These are phyloP conservation scores for Leucocoprinus birnbaumii DNA, from an alignment of 768 basidiomycete species.

Conservation along the genomic window DNA sequence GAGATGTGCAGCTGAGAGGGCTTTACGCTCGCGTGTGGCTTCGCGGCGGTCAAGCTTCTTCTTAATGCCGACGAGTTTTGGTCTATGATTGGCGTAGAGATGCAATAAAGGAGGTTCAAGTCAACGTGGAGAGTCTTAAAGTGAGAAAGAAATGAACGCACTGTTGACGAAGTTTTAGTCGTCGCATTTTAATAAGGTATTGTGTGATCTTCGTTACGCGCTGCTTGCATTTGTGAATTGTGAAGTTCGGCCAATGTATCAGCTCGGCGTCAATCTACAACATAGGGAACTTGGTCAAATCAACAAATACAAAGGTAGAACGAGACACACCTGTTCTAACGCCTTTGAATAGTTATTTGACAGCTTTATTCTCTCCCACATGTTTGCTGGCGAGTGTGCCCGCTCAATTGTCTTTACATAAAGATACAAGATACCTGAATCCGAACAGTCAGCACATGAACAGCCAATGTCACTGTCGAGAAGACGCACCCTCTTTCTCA, in stretches of 20 bases:
- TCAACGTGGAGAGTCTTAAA: too few species aligned
- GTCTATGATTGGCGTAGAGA: too few species aligned
- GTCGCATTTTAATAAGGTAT: conserved; percentile 97
- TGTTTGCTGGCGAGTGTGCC: conserved; percentile 91
- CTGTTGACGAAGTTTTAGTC: conserved; percentile 84
- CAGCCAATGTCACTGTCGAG: not conserved
- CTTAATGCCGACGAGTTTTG: conserved; percentile 92
- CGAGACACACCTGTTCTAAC: conserved; percentile 85
- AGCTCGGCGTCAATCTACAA: conserved; percentile 89
- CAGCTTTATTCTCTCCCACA: conserved; percentile 96
- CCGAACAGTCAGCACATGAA: not conserved
- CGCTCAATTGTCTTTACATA: conserved; percentile 98
- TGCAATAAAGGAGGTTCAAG: too few species aligned
- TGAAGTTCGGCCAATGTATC: conserved; percentile 98
- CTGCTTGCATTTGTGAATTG: conserved; percentile 99
- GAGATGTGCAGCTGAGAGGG: conserved; percentile 91
- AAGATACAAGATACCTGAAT: conserved; percentile 80
- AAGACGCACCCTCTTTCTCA: conserved; percentile 81
- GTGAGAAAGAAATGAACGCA: conserved; percentile 33
- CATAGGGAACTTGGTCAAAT: not conserved
- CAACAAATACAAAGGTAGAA: not conserved
- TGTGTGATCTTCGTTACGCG: conserved; percentile 98
- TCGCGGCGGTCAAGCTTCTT: conserved; percentile 96
- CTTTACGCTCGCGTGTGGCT: conserved; percentile 90
- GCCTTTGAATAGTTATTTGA: conserved; percentile 95